phyloP scores from a whole-genome alignment of 345 rosid genomes.

The Lepidium didymum region DNA sequence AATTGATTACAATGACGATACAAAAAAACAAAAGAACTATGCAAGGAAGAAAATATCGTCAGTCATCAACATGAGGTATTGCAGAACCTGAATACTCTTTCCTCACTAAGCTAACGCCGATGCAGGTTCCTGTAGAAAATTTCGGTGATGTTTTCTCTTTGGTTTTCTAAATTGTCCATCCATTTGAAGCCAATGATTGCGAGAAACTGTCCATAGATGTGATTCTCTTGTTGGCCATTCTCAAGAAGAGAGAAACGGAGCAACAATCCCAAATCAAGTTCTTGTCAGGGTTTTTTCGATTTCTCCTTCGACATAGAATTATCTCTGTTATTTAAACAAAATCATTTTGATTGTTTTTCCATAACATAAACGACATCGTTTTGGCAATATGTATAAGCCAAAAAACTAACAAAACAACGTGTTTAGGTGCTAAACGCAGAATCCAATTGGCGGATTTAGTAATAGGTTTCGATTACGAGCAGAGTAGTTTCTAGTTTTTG shows the following conservation, averaged over 20 bases:
- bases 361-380: no score
- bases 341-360: no score
- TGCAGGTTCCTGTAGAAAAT: constrained; percentile 2
- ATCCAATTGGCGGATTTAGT: no score
- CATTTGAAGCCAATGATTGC: constrained; percentile 50
- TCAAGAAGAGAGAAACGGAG: constrained; percentile 51
- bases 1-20: background rate
- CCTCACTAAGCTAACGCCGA: constrained; percentile 24
- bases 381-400: no score
- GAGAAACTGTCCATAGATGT: constrained; percentile 58
- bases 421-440: no score
- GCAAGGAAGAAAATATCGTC: constrained; percentile 48
- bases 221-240: constrained; percentile 38
- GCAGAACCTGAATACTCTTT: constrained; percentile 60
- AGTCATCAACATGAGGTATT: constrained; percentile 45
- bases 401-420: no score
- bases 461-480: no score
- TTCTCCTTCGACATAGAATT: no score
- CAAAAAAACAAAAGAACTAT: background rate
- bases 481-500: no score
- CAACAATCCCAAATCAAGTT: constrained; percentile 81
- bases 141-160: constrained; percentile 27
- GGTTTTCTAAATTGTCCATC: constrained; percentile 68
- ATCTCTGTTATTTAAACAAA: no score
- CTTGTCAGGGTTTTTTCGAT: no score